Evolutionary conservation across 331 rosid species (phyloP), one percentile per base, ranked within the genome.

Genomic region (Malus hybrid): DNA sequence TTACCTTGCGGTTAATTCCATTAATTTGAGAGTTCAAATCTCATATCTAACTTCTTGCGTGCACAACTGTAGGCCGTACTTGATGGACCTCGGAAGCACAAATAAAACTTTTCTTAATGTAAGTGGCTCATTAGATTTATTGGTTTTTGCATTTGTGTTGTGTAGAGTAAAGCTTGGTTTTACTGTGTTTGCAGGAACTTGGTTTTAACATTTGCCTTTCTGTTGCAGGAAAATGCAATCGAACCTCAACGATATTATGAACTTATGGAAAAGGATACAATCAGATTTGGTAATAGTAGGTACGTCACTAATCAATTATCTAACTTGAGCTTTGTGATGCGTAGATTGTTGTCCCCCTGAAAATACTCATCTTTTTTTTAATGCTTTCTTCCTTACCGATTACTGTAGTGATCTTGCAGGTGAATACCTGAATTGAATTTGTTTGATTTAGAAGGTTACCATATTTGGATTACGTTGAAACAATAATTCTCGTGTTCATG

Each of bases 21-120:
- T 18, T 53, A 18, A 28, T 76, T 71, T 36, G 58, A 50, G 26
- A 50, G 79, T 39, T 63, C 12, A 58, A 18, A 39, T 75, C 69
- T 82, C 52, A 75, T 52, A 78, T 64, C 83, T 83, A 42, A 79
- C 78, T 48, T 79, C 62, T 60, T 73, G 46, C 36, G 39, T 71
- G 72, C 71, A 66, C 75, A 53, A 24, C 46, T 3, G 34, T 74
- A 95, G 99, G 88, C 99, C 99, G 76, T 95, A 95, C 82, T 14
- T 95, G 74, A 95, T 92, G 99, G 99, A 95, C 78, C 97, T 95
- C 5, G 99, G 99, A 84, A 95, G 99, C 90, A 95, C 99, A 74
- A 95, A 95, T 84, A 95, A 95, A 86, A 92, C 99, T 55, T 90
- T 84, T 44, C 16, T 95, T 68, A 95, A 95, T 75, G 99, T 90